phyloP scores from a whole-genome alignment of 2,329 filamentous ascomycete genomes.

The Aspergillus hiratsukae region DNA sequence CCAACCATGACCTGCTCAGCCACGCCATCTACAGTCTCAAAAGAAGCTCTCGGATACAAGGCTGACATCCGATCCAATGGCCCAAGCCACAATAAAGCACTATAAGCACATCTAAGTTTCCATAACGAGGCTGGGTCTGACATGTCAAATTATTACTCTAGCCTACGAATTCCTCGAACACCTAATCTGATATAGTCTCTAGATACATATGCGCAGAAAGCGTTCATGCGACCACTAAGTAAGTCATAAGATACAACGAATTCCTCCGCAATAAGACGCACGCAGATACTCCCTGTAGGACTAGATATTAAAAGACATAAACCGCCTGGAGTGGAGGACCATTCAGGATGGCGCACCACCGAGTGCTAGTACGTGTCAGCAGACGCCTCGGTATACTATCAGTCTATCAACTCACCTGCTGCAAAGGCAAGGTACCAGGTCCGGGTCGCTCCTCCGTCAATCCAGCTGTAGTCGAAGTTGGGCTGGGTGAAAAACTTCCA shows the following conservation, averaged over 20 bases:
- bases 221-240: neutral
- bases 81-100: no score
- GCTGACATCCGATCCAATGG: neutral
- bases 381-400: neutral
- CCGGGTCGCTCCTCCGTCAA: slow-evolving; percentile 71
- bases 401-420: slow-evolving; percentile 52
- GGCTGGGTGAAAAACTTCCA: slow-evolving; percentile 70
- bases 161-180: neutral
- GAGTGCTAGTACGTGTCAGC: neutral
- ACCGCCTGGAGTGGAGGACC: neutral
- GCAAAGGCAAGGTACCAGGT: slow-evolving; percentile 82
- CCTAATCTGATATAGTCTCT: neutral
- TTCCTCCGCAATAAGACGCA: neutral
- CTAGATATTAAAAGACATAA: neutral
- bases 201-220: neutral
- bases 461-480: slow-evolving; percentile 62
- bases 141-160: neutral
- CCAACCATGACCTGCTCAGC: neutral
- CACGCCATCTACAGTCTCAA: neutral
- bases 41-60: neutral
- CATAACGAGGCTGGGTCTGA: neutral
- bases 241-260: neutral
- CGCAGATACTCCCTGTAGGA: neutral
- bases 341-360: neutral
- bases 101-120: no score